A percentile compares a stretch with the other conserved stretches of the same genome.
Conservation (phyloP, 495 filamentous ascomycete genomes). For the Usnea hakonensis region DNA sequence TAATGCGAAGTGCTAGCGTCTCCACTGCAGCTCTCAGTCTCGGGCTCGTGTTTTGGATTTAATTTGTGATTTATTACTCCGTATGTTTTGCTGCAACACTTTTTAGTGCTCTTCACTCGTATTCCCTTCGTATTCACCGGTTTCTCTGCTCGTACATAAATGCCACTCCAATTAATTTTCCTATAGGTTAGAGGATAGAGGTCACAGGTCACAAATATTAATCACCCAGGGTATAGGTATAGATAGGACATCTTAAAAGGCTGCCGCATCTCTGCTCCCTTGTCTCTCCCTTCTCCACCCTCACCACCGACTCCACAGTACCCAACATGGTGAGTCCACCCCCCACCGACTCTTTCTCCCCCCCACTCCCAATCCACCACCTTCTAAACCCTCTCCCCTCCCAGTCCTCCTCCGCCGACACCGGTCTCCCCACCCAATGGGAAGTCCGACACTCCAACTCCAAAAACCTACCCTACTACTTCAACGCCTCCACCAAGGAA, state of each 20-base stretch:
- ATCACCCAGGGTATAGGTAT: too few species aligned
- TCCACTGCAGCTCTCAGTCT: not conserved
- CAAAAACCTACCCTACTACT: constrained; percentile 98
- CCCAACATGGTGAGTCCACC: constrained; percentile 7
- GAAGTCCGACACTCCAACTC: constrained; percentile 93
- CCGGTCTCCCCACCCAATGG: constrained; percentile 81
- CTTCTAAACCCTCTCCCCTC: constrained; percentile 11
- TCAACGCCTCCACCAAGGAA: constrained; percentile 71
- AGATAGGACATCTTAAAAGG: too few species aligned
- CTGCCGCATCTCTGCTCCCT: not conserved
- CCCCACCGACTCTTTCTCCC: not conserved
- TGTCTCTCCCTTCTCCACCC: not conserved
- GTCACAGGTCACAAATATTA: too few species aligned
- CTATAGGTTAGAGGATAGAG: not conserved
- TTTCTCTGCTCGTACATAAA: not conserved
- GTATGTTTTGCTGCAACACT: too few species aligned
- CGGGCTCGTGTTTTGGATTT: not conserved
- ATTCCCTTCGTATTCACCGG: not conserved
- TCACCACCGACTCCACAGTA: not conserved
- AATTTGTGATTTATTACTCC: too few species aligned
- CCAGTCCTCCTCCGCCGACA: constrained; percentile 49
- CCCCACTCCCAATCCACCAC: not conserved
- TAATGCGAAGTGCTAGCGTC: too few species aligned
- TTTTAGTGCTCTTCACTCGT: not conserved
- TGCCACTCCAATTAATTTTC: not conserved